Evolutionary conservation across 495 filamentous ascomycete genomes (phyloP).

Genomic region (Hyphodiscus hymeniophilus): DNA sequence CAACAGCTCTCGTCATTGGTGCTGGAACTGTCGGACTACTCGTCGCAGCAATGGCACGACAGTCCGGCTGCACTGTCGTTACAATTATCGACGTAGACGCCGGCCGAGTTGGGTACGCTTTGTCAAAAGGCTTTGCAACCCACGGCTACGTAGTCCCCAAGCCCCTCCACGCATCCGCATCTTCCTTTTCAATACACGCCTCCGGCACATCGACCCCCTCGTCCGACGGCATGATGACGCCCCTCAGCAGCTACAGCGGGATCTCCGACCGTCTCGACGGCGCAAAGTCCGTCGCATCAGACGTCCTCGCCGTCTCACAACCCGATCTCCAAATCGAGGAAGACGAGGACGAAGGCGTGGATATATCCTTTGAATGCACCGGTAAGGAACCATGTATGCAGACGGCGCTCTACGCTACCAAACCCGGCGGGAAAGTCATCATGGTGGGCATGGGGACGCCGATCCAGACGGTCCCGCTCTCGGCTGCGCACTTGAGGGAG

Average conservation of each 20-base stretch:
- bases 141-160: slow-evolving; percentile 55
- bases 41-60: slow-evolving; percentile 59
- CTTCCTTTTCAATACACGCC: slow-evolving; percentile 27
- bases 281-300: slow-evolving; percentile 48
- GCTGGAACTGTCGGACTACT: slow-evolving; percentile 82
- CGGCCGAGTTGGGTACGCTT: slow-evolving; percentile 65
- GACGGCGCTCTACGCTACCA: slow-evolving; percentile 74
- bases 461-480: slow-evolving; percentile 77
- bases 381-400: slow-evolving; percentile 83
- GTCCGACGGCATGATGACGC: slow-evolving; percentile 34
- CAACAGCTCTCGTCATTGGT: slow-evolving; percentile 70
- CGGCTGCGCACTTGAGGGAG: slow-evolving; percentile 76
- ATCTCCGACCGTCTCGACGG: slow-evolving; percentile 42
- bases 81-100: slow-evolving; percentile 80
- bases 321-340: slow-evolving; percentile 26
- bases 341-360: slow-evolving; percentile 54
- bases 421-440: slow-evolving; percentile 72
- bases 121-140: slow-evolving; percentile 62
- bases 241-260: slow-evolving; percentile 30
- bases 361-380: slow-evolving; percentile 83
- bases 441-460: slow-evolving; percentile 94
- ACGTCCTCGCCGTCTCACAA: slow-evolving; percentile 40
- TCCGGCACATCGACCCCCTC: slow-evolving; percentile 24
- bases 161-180: slow-evolving; percentile 27
- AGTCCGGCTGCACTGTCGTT: slow-evolving; percentile 58